Base-by-base conservation (phyloP, 495 filamentous ascomycete species). In the Hypoxylon fuscum region DNA sequence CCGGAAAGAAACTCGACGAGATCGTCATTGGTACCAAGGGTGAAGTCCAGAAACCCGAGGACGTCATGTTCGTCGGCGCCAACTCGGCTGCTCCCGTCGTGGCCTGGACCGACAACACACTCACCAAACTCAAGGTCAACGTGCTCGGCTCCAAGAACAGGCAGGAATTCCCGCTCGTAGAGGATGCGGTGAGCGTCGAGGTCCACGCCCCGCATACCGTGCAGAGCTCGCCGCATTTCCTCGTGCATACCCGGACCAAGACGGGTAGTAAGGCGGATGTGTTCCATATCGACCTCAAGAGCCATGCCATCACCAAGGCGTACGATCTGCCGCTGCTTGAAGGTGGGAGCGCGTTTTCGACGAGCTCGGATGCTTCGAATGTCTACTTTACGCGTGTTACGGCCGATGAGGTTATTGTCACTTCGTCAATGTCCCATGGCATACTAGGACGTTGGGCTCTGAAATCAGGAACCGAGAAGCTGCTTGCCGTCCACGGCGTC, bases 311-410 rank as follows among this genome's bases (percentile, higher is more conserved):
- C 25, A 81, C 77, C 1, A 91, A 91, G 69, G 88, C 88, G 1
- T 96, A 96, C 67, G 79, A 84, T 21, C 79, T 97, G 3, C 90
- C 92, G 1, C 83, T 84, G 29, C 54, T 91, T 20, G 68, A 81
- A 20, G 90, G 89, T 5, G 78, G 78, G 47, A 92, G 91, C 27
- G 86, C 87, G 2, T 91, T 96, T 68, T 89, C 95, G 2, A 86
- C 86, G 0, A 96, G 88, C 76, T 90, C 85, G 10, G 80, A 83
- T 38, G 88, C 86, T 54, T 84, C 88, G 2, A 92, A 96, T 72
- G 89, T 95, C 6, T 97, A 92, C 76, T 97, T 98, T 68, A 93
- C 89, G 1, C 81, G 93, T 34, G 77, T 91, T 56, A 91, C 90
- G 0, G 77, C 87, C 17, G 84, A 86, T 14, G 91, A 96, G 60